These are phyloP conservation scores for Camelina sativa DNA, from an alignment of 345 rosid species.

Conservation along the genomic window DNA sequence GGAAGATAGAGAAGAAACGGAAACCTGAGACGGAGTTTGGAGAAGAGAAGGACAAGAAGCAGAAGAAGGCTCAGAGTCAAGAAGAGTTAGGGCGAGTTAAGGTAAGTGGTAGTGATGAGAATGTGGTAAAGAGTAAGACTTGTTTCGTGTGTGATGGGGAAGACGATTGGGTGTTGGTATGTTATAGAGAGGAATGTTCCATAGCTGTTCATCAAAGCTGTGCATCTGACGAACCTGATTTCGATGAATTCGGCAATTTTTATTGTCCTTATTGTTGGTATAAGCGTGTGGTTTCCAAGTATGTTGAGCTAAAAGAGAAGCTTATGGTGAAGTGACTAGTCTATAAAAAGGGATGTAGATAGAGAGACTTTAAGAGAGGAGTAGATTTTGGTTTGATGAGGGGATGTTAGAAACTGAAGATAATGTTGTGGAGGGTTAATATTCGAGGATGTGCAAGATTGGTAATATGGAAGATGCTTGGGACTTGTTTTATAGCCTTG, in stretches of 20 bases:
- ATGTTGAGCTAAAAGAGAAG: slow-evolving; percentile 41
- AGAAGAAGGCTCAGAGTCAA: slow-evolving; percentile 31
- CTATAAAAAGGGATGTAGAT: slow-evolving; percentile 38
- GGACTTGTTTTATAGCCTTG: slow-evolving; percentile 37
- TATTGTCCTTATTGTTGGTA: slow-evolving; percentile 72
- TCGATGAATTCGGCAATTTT: slow-evolving; percentile 59
- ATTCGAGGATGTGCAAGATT: slow-evolving; percentile 44
- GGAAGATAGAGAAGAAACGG: slow-evolving; percentile 42
- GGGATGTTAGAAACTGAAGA: background rate
- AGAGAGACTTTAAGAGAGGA: slow-evolving; percentile 20
- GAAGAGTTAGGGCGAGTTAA: background rate
- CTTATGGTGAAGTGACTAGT: slow-evolving; percentile 42
- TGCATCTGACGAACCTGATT: slow-evolving; percentile 36
- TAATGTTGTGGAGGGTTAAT: slow-evolving; percentile 14
- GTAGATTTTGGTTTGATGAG: background rate
- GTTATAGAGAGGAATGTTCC: slow-evolving; percentile 43
- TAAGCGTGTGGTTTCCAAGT: slow-evolving; percentile 45
- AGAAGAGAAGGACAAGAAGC: slow-evolving; percentile 47
- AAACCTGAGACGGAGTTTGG: slow-evolving; percentile 41
- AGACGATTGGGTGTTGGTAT: slow-evolving; percentile 49
- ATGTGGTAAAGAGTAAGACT: slow-evolving; percentile 27
- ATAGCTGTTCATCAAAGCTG: slow-evolving; percentile 55
- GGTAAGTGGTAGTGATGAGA: background rate
- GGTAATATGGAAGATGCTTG: slow-evolving; percentile 44
- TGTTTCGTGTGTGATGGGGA: slow-evolving; percentile 48